A percentile compares a stretch with the other conserved stretches of the same genome.
Evolutionary conservation across 345 rosid genomes (phyloP).

Genomic region (Citrus maxima): DNA sequence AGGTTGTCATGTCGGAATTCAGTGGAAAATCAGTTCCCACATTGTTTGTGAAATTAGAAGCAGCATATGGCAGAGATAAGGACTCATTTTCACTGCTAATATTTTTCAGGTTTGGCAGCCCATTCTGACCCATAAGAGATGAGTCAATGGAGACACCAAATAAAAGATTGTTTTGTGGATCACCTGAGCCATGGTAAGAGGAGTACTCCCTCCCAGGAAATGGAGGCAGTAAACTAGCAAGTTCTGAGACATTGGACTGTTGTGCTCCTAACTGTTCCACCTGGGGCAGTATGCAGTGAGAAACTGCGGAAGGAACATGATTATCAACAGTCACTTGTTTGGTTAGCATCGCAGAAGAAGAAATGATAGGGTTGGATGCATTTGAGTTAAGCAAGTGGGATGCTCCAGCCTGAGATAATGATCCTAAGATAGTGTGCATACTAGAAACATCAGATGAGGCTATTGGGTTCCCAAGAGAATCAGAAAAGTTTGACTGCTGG

Average conservation of each 20-base stretch:
- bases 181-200: conserved; percentile 31
- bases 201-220: conserved; percentile 46
- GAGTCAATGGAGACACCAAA: conserved; percentile 50
- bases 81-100: conserved; percentile 34
- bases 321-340: conserved; percentile 31
- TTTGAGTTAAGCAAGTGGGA: conserved; percentile 29
- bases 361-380: conserved; percentile 21
- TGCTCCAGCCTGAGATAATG: conserved; percentile 29
- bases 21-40: conserved; percentile 36
- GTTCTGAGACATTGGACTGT: conserved; percentile 32
- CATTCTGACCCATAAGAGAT: conserved; percentile 42
- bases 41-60: conserved; percentile 31
- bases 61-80: conserved; percentile 31
- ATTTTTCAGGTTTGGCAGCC: conserved; percentile 33
- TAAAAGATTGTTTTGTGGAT: conserved; percentile 40
- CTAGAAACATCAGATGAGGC: conserved; percentile 28
- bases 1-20: conserved; percentile 43
- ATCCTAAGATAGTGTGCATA: conserved; percentile 32
- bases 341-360: conserved; percentile 24
- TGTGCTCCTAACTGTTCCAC: conserved; percentile 35
- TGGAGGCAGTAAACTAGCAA: conserved; percentile 35
- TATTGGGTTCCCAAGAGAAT: conserved; percentile 20
- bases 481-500: conserved; percentile 36
- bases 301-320: conserved; percentile 22
- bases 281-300: conserved; percentile 30